These are phyloP conservation scores for Didymosphaeria variabile DNA, from an alignment of 2,329 filamentous ascomycete genomes.

Conservation along the genomic window DNA sequence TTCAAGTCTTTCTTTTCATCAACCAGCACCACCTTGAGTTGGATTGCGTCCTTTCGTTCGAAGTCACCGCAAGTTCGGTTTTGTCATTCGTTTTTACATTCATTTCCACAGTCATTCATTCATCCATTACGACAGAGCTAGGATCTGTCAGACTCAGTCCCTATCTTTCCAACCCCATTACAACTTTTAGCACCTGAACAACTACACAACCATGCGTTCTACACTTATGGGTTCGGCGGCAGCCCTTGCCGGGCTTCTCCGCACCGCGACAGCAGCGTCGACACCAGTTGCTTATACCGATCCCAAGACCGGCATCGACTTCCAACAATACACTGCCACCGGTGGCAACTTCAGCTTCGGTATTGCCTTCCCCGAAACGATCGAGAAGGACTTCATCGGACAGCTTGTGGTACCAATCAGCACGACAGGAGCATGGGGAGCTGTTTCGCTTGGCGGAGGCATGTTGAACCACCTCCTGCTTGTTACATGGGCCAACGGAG, in stretches of 20 bases:
- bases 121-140: conserved; percentile 18
- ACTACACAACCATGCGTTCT: conserved; percentile 20
- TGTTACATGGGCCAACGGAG: conserved; percentile 10
- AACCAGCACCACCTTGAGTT: conserved; percentile 17
- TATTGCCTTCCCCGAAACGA: conserved; percentile 21
- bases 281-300: conserved; percentile 24
- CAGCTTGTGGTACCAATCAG: conserved; percentile 23
- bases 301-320: conserved; percentile 25
- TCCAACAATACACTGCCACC: conserved; percentile 20
- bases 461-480: conserved; percentile 13
- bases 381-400: conserved; percentile 22
- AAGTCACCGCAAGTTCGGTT: conserved; percentile 23
- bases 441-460: conserved; percentile 10
- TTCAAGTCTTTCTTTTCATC: conserved; percentile 9
- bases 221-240: conserved; percentile 22
- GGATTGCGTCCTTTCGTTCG: conserved; percentile 15
- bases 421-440: conserved; percentile 6
- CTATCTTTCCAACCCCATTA: conserved; percentile 10
- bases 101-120: conserved; percentile 22
- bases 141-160: conserved; percentile 13
- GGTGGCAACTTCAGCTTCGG: conserved; percentile 18
- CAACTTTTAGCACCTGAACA: conserved; percentile 5
- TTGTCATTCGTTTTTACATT: conserved; percentile 26
- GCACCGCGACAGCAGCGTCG: conserved; percentile 12
- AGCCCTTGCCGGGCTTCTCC: conserved; percentile 21